phyloP scores from a whole-genome alignment of 2,329 filamentous ascomycete genomes.

The Leptographium procerum region DNA sequence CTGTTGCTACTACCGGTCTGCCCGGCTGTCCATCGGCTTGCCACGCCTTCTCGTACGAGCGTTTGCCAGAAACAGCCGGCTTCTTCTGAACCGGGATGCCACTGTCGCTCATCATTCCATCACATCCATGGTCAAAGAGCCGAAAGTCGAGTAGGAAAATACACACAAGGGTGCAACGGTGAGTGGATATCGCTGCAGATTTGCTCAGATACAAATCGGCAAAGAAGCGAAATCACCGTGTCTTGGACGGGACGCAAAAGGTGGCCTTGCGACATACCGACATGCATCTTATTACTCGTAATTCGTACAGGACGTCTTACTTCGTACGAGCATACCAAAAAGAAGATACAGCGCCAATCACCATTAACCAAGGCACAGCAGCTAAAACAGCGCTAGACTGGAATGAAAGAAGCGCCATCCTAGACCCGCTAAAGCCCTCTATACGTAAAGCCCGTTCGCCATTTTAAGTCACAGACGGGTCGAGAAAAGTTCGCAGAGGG shows the following conservation, averaged over 20 bases:
- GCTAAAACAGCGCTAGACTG: background rate
- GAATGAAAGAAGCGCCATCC: background rate
- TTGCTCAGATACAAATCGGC: background rate
- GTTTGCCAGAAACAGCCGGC: background rate
- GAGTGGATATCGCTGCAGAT: background rate
- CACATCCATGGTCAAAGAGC: background rate
- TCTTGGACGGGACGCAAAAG: background rate
- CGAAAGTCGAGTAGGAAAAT: background rate
- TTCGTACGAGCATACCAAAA: background rate
- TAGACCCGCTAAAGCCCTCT: slow-evolving; percentile 23
- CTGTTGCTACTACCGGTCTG: background rate
- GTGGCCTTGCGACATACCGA: background rate
- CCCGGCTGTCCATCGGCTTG: background rate
- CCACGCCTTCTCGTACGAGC: background rate
- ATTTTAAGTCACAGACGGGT: background rate
- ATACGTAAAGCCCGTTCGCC: background rate
- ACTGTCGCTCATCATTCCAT: background rate
- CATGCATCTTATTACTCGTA: too few species aligned
- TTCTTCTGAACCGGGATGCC: background rate
- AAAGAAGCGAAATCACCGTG: background rate
- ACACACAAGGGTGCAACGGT: background rate
- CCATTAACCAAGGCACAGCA: background rate
- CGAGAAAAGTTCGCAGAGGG: too few species aligned
- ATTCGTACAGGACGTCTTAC: too few species aligned
- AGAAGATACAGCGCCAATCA: background rate